phyloP scores from a whole-genome alignment of 169 alveolate species.

The Toxoplasma gondii region DNA sequence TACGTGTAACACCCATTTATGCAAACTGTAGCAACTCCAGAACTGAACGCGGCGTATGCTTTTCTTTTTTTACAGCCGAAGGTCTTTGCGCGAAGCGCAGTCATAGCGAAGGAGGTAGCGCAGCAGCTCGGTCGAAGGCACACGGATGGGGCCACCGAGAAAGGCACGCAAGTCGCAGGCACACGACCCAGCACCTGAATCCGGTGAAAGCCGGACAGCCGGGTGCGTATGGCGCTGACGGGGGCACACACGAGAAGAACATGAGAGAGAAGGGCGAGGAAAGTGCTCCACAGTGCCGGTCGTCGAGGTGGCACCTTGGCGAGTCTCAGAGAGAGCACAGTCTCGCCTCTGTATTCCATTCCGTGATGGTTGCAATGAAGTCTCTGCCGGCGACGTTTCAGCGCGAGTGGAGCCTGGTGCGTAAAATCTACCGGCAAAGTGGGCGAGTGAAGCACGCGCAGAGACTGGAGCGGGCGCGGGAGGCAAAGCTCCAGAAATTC shows the following conservation, averaged over 20 bases:
- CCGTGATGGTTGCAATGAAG: conserved; percentile 13
- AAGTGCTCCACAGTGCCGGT: not conserved
- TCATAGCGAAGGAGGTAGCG: not conserved
- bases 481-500: not conserved
- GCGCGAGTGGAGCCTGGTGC: conserved; percentile 35
- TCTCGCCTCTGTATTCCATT: not conserved
- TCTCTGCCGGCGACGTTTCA: not conserved
- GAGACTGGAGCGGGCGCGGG: not conserved
- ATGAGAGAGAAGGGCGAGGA: not conserved
- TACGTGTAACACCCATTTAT: no score
- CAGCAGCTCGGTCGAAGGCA: not conserved
- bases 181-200: no score
- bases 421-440: conserved; percentile 6
- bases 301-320: not conserved
- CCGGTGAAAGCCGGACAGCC: no score
- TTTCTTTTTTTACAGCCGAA: no score
- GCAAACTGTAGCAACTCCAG: no score
- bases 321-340: not conserved
- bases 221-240: not conserved
- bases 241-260: not conserved
- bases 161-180: not conserved
- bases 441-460: conserved; percentile 16
- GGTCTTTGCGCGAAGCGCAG: not conserved
- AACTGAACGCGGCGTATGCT: no score
- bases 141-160: not conserved